Conservation (phyloP, 2,329 filamentous ascomycete genomes). For the Cladosporium sp. region DNA sequence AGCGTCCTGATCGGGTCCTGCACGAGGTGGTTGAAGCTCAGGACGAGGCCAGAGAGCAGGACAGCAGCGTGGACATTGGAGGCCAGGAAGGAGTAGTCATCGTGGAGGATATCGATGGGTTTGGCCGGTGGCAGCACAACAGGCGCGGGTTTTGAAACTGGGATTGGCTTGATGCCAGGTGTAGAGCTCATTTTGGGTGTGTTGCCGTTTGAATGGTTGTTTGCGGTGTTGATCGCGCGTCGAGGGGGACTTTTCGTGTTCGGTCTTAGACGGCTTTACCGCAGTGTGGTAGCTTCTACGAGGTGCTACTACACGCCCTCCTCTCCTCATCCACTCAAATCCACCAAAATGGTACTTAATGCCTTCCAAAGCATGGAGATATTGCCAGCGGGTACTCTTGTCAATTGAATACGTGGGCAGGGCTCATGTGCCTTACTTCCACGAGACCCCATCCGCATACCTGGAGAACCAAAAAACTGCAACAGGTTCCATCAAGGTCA, state of each 20-base stretch:
- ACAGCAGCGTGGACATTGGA: slow-evolving; percentile 68
- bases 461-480: not conserved
- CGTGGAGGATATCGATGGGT: slow-evolving; percentile 34
- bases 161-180: slow-evolving; percentile 15
- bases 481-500: not conserved
- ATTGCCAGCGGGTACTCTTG: not conserved
- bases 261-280: not conserved
- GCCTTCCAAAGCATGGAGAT: not conserved
- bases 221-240: not conserved
- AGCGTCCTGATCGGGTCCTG: slow-evolving; percentile 68
- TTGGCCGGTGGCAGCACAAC: slow-evolving; percentile 23
- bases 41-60: slow-evolving; percentile 63
- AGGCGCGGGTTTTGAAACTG: slow-evolving; percentile 22
- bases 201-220: not conserved
- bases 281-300: not conserved
- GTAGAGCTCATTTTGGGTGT: slow-evolving; percentile 23
- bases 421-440: not conserved
- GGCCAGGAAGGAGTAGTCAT: slow-evolving; percentile 42
- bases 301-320: not conserved
- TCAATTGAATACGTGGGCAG: not conserved
- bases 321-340: not conserved
- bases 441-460: not conserved
- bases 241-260: slow-evolving; percentile 11
- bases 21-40: slow-evolving; percentile 67
- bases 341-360: not conserved